These are phyloP conservation scores for Plasmodium inui DNA, from an alignment of 169 alveolate genomes.

Conservation along the genomic window DNA sequence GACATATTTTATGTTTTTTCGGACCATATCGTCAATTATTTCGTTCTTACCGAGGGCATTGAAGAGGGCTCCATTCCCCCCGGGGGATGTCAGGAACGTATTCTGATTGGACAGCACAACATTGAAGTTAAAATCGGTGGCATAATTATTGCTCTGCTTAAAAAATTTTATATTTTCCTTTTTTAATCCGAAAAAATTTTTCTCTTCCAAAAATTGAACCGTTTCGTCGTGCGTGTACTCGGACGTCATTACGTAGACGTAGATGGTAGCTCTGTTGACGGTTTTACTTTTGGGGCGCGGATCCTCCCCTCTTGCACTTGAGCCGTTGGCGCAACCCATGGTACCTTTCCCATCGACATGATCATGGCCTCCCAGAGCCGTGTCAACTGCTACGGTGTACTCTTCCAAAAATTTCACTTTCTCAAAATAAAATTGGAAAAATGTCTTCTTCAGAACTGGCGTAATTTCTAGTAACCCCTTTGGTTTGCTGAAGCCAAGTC, in stretches of 20 bases:
- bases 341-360: background rate
- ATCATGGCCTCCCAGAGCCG: background rate
- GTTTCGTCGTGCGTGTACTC: constrained; percentile 76
- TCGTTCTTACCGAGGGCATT: constrained; percentile 73
- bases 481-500: constrained; percentile 75
- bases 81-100: constrained; percentile 63
- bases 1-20: constrained; percentile 33
- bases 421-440: constrained; percentile 82
- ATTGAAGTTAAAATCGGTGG: constrained; percentile 45
- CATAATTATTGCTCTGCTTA: constrained; percentile 74
- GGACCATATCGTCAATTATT: constrained; percentile 45
- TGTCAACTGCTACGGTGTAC: constrained; percentile 17
- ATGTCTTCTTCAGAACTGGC: constrained; percentile 77
- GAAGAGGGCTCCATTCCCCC: constrained; percentile 83
- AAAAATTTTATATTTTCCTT: constrained; percentile 68
- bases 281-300: background rate
- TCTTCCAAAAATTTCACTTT: constrained; percentile 61
- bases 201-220: constrained; percentile 68
- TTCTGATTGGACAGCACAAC: constrained; percentile 20
- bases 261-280: constrained; percentile 11
- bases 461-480: constrained; percentile 81
- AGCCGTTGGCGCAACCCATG: background rate
- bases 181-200: constrained; percentile 77
- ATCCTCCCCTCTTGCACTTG: background rate
- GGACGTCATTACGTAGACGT: constrained; percentile 81